Evolutionary conservation across 371 early-diverging fungal genomes (phyloP).

Genomic region (Haplosporangium sp.): DNA sequence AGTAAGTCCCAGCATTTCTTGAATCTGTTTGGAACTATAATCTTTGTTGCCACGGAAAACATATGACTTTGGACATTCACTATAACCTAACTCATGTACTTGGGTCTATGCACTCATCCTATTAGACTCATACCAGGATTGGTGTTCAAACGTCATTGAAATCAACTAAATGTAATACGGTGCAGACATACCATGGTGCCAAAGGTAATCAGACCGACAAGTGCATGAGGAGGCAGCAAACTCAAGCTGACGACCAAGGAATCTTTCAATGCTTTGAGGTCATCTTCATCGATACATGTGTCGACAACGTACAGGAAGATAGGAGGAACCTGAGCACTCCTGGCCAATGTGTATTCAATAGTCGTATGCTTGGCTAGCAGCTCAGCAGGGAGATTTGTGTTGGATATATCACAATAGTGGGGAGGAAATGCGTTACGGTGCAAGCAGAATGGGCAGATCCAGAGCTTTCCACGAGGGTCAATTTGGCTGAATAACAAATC

Average conservation of each 20-base stretch:
- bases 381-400: slow-evolving; percentile 97
- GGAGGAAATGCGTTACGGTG: slow-evolving; percentile 98
- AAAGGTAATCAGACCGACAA: slow-evolving; percentile 97
- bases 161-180: not conserved
- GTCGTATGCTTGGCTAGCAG: slow-evolving; percentile 95
- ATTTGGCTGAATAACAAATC: slow-evolving; percentile 75
- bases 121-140: not conserved
- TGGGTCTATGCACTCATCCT: slow-evolving; percentile 68
- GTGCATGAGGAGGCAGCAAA: slow-evolving; percentile 92
- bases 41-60: slow-evolving; percentile 99
- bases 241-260: slow-evolving; percentile 91
- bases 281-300: slow-evolving; percentile 96
- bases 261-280: slow-evolving; percentile 96
- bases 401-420: slow-evolving; percentile 98
- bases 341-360: slow-evolving; percentile 94
- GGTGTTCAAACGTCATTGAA: not conserved
- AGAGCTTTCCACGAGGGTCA: slow-evolving; percentile 94
- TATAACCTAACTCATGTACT: slow-evolving; percentile 95
- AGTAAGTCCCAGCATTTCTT: slow-evolving; percentile 93
- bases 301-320: slow-evolving; percentile 99
- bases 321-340: slow-evolving; percentile 88
- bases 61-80: slow-evolving; percentile 96
- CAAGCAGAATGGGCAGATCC: slow-evolving; percentile 99
- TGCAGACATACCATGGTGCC: slow-evolving; percentile 94
- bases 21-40: slow-evolving; percentile 94